Evolutionary conservation across 1,284 basidiomycete species (phyloP), one percentile per base, ranked within the genome.

Genomic region (Blastosporella zonata): DNA sequence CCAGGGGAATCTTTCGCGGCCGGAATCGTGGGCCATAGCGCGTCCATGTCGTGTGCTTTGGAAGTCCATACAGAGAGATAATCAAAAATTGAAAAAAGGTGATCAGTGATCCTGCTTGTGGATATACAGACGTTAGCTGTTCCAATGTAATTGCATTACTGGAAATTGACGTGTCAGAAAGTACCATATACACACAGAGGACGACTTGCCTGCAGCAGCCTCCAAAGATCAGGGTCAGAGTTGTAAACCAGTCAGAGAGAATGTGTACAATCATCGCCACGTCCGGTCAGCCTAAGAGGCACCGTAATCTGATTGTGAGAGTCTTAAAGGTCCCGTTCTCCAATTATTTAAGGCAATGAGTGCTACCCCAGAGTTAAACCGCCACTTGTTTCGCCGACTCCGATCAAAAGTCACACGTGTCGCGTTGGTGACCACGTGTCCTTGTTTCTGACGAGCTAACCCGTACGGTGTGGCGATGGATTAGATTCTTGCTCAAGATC

Each of bases 41-140:
- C 15, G 68, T 73, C 70, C 67, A 73, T 7, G 59, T 63, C 29
- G 87, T 50, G 60, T 88, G 82, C 34, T 69, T 74, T 0, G 80
- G 81, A 13, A 90, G 71, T 0, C 85, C 83, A 55, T 82, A 71
- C 1, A 91, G 55, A 6, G 90, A 82, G 50, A 94, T 83, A 58
- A 86, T 64, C 45, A 88, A 54, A 67, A 93, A 94, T 66, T 95
- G 93, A 37, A 84, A 77, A 58, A 93, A 87, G 0, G 93, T 95
- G 60, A 95, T 82, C 46, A 95, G 78, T 17, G 86, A 81, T 47
- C 92, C 92, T 42, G 81, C 69, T 20, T 73, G 67, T 8, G 87
- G 83, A 58, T 84, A 75, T 42, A 75, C 67, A 2, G 78, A 74
- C 1, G 84, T 87, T 15, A 87, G 67, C 54, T 81, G 77, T 63